These are phyloP conservation scores for Pseudogymnoascus sp. DNA, from an alignment of 2,329 filamentous ascomycete genomes.

Conservation along the genomic window DNA sequence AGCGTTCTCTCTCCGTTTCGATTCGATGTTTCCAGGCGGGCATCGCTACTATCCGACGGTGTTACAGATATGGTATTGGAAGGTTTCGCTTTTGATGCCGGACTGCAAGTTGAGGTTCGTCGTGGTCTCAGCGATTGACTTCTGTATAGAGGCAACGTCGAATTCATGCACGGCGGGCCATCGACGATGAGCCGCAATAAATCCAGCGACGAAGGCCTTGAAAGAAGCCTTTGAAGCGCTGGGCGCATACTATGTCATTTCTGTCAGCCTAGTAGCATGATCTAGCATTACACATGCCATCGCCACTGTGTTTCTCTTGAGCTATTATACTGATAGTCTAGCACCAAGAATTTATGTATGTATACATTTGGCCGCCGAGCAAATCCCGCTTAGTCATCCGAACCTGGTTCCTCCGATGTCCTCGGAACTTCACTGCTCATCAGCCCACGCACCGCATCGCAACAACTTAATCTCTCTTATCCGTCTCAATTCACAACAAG, in stretches of 20 bases:
- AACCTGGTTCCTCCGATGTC: background rate
- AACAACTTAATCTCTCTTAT: slow-evolving; percentile 11
- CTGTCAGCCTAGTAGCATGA: slow-evolving; percentile 7
- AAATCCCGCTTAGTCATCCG: slow-evolving; percentile 3
- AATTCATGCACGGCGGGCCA: slow-evolving; percentile 6
- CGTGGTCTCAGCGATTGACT: background rate
- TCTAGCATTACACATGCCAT: slow-evolving; percentile 6
- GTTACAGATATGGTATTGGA: background rate
- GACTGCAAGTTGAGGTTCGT: background rate
- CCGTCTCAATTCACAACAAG: slow-evolving; percentile 14
- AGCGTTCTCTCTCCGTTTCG: background rate
- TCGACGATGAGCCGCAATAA: slow-evolving; percentile 16
- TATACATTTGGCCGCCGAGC: background rate
- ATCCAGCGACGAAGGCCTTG: slow-evolving; percentile 24
- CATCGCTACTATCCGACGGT: background rate
- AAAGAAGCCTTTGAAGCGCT: slow-evolving; percentile 25
- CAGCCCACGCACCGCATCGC: slow-evolving; percentile 9
- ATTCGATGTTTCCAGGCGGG: background rate
- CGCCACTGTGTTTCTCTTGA: background rate
- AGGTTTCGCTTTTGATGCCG: background rate
- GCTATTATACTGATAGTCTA: background rate
- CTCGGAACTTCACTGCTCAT: slow-evolving; percentile 10
- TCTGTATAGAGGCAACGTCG: slow-evolving; percentile 5
- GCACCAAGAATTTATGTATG: slow-evolving; percentile 8
- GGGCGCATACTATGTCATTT: slow-evolving; percentile 22